Conservation (phyloP, 2,329 filamentous ascomycete species). For the Pseudogymnoascus sp. region DNA sequence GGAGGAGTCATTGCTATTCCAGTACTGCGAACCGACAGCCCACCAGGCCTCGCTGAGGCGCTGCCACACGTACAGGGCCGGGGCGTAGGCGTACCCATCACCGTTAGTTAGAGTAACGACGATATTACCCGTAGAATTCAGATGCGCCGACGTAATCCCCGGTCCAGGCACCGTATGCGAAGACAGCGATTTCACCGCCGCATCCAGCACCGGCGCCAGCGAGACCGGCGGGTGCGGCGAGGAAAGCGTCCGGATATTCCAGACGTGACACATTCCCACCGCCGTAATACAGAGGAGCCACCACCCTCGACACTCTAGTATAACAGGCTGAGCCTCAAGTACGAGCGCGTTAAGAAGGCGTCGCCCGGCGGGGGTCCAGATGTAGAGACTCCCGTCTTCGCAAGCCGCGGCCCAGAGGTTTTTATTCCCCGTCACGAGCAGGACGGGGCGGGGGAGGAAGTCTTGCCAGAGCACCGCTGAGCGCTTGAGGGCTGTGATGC, state of each 20-base stretch:
- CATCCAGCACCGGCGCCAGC: constrained; percentile 78
- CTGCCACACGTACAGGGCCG: constrained; percentile 84
- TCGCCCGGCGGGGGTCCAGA: constrained; percentile 88
- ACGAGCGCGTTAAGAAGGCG: constrained; percentile 77
- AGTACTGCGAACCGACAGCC: constrained; percentile 96
- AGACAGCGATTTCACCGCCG: constrained; percentile 71
- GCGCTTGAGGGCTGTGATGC: constrained; percentile 72
- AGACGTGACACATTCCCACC: constrained; percentile 83
- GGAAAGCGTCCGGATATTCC: constrained; percentile 77
- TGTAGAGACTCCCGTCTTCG: constrained; percentile 82
- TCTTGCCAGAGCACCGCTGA: constrained; percentile 87
- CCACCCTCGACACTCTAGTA: constrained; percentile 80
- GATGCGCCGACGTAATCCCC: constrained; percentile 79
- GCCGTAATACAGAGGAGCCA: constrained; percentile 88
- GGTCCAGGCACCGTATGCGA: constrained; percentile 69
- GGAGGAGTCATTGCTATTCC: constrained; percentile 93
- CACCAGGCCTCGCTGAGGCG: constrained; percentile 96
- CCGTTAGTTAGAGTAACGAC: constrained; percentile 90
- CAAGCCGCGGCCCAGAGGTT: constrained; percentile 89
- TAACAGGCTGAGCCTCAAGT: constrained; percentile 86
- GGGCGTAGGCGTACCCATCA: constrained; percentile 85
- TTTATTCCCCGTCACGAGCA: constrained; percentile 85
- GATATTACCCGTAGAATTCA: constrained; percentile 81
- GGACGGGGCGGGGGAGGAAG: constrained; percentile 74
- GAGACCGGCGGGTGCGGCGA: constrained; percentile 87